These are phyloP conservation scores for Hortaea werneckii DNA, from an alignment of 2,329 filamentous ascomycete genomes.

Conservation along the genomic window DNA sequence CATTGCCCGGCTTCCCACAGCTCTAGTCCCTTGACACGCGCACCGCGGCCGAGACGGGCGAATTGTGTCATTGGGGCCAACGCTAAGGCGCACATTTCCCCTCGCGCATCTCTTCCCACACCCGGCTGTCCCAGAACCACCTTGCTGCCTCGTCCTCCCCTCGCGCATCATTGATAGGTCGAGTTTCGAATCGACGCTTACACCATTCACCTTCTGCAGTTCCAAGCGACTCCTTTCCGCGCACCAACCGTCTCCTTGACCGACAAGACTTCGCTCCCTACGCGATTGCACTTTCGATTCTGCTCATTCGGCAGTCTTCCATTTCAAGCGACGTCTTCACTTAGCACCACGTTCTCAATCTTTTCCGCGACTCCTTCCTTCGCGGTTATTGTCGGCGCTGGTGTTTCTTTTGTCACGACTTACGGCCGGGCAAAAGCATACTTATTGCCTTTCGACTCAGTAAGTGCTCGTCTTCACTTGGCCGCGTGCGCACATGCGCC, in stretches of 20 bases:
- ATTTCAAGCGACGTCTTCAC: slow-evolving; percentile 1
- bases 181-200: not conserved
- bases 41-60: not conserved
- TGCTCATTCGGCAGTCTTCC: not conserved
- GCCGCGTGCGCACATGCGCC: slow-evolving; percentile 1
- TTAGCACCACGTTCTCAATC: slow-evolving; percentile 2
- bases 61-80: not conserved
- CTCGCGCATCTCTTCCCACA: not conserved
- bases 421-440: slow-evolving; percentile 24
- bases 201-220: not conserved
- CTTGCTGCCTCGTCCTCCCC: slow-evolving; percentile 3
- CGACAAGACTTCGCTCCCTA: not conserved
- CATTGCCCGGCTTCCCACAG: not conserved
- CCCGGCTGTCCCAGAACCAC: not conserved
- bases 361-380: slow-evolving; percentile 10
- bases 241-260: not conserved
- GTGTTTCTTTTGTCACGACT: slow-evolving; percentile 14
- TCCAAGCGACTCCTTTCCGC: slow-evolving; percentile 3
- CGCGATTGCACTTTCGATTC: too few relatives aligned
- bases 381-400: slow-evolving; percentile 8
- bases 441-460: slow-evolving; percentile 17
- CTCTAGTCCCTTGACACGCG: too few relatives aligned
- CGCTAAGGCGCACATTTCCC: too few relatives aligned
- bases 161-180: not conserved
- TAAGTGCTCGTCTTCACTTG: not conserved